phyloP scores from a whole-genome alignment of 371 early-diverging fungal genomes.

The Actinomortierella wolfii region DNA sequence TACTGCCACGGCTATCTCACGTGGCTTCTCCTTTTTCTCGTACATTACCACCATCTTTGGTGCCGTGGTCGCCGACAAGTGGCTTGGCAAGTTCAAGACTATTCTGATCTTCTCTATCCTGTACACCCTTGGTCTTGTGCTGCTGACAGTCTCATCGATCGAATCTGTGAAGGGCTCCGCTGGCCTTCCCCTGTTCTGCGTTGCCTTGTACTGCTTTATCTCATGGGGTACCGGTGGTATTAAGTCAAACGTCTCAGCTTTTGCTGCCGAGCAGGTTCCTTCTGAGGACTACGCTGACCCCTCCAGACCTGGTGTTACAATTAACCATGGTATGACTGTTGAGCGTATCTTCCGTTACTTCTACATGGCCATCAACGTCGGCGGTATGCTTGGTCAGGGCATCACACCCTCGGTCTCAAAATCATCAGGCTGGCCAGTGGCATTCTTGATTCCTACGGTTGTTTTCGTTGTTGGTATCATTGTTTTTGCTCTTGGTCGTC shows the following conservation, averaged over 20 bases:
- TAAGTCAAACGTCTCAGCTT: constrained; percentile 76
- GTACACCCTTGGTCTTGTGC: constrained; percentile 71
- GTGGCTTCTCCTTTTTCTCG: constrained; percentile 81
- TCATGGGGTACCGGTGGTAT: constrained; percentile 91
- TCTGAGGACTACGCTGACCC: constrained; percentile 38
- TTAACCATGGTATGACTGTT: constrained; percentile 54
- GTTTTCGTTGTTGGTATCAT: constrained; percentile 68
- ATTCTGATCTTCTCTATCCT: constrained; percentile 68
- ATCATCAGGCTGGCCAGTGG: constrained; percentile 55
- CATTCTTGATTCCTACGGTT: constrained; percentile 72
- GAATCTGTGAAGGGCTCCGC: constrained; percentile 54
- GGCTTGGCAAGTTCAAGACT: constrained; percentile 82
- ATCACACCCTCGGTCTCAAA: constrained; percentile 60
- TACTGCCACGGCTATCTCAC: constrained; percentile 69
- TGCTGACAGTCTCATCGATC: constrained; percentile 69
- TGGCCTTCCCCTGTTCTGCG: constrained; percentile 68
- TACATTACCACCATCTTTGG: constrained; percentile 83
- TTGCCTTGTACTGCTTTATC: constrained; percentile 71
- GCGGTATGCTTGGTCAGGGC: constrained; percentile 68
- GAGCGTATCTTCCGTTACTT: constrained; percentile 71
- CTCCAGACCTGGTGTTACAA: constrained; percentile 47
- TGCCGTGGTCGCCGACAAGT: constrained; percentile 81
- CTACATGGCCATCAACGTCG: constrained; percentile 86
- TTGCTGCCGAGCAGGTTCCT: constrained; percentile 75
- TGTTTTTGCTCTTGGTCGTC: constrained; percentile 62